These are phyloP conservation scores for Colletotrichum neosansevieriae DNA, from an alignment of 2,329 filamentous ascomycete species.

Conservation along the genomic window DNA sequence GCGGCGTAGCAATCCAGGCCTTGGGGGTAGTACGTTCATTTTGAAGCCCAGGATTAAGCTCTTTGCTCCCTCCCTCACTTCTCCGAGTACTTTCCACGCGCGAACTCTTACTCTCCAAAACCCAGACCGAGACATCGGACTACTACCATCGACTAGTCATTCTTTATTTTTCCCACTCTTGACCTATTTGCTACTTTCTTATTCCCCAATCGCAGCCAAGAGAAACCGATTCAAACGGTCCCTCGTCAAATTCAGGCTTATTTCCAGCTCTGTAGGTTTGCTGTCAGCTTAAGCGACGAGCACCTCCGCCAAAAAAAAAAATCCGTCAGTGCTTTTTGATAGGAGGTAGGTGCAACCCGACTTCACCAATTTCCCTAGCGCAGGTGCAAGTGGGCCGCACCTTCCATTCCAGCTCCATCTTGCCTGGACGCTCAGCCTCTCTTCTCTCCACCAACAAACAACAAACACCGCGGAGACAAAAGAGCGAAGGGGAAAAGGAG, in stretches of 20 bases:
- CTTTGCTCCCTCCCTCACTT: neutral
- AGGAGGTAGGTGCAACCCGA: slow-evolving; percentile 36
- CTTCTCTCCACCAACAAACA: slow-evolving; percentile 39
- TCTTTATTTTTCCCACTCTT: slow-evolving; percentile 13
- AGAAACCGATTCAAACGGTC: slow-evolving; percentile 23
- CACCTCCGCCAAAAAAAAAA: slow-evolving; percentile 22
- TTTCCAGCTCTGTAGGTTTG: slow-evolving; percentile 19
- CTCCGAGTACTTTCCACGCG: slow-evolving; percentile 5
- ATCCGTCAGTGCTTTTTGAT: slow-evolving; percentile 35
- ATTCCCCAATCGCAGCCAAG: neutral
- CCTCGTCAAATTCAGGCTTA: slow-evolving; percentile 8
- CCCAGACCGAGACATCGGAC: slow-evolving; percentile 16
- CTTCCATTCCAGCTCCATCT: slow-evolving; percentile 37
- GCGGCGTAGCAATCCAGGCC: slow-evolving; percentile 14
- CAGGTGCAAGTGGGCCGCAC: slow-evolving; percentile 35
- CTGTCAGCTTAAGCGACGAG: slow-evolving; percentile 12
- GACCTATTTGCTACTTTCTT: slow-evolving; percentile 15
- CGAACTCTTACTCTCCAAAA: neutral
- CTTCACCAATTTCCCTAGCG: slow-evolving; percentile 39
- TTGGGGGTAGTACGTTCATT: slow-evolving; percentile 14
- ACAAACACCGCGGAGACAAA: slow-evolving; percentile 33
- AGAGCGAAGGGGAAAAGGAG: slow-evolving; percentile 30
- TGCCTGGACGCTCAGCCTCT: slow-evolving; percentile 38
- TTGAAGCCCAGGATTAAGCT: slow-evolving; percentile 6
- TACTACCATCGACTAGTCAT: slow-evolving; percentile 14